Evolutionary conservation across 306 rosid genomes (phyloP), one percentile per base, ranked within the genome.

Genomic region (Cicer yamashitae): DNA sequence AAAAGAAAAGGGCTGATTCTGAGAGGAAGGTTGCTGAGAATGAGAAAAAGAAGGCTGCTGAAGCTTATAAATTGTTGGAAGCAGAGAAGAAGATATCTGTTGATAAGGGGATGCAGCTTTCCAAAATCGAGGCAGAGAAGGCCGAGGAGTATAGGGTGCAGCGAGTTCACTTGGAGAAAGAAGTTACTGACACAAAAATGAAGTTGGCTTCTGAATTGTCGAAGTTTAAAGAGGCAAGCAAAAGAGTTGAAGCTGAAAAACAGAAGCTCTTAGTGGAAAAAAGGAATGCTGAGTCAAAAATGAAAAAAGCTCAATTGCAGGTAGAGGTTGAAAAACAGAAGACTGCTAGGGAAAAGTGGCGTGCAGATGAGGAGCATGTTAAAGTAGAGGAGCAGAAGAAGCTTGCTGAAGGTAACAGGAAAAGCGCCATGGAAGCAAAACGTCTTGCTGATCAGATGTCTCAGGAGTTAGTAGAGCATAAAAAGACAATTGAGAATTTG

Each of bases 31-130:
- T 70, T 69, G 88, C 86, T 70, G 85, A 85, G 74, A 80, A 40
- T 63, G 92, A 82, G 84, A 87, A 82, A 78, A 85, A 76, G 69
- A 87, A 86, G 68, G 88, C 82, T 64, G 75, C 83, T 6, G 90
- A 90, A 86, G 85, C 83, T 18, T 56, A n/a, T 18, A 88, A 80
- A 66, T 22, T 73, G 56, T 40, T 86, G 45, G 86, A 87, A 74
- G 85, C 22, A 41, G 91, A 85, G 81, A 88, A 81, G 84, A 79
- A 69, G 9, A 81, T 76, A 77, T 75, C 72, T 67, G 76, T 63
- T 40, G 83, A 87, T 22, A 83, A 69, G 68, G 86, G 45, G 66
- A 82, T 18, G 52, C 71, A 70, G 47, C 52, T 71, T 45, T 79
- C 83, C 34, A 83, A 79, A 51, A 56, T 68, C 41, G 90, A 85